Evolutionary conservation across 129 eudicot genomes (phyloP).

Genomic region (Lactuca saligna): DNA sequence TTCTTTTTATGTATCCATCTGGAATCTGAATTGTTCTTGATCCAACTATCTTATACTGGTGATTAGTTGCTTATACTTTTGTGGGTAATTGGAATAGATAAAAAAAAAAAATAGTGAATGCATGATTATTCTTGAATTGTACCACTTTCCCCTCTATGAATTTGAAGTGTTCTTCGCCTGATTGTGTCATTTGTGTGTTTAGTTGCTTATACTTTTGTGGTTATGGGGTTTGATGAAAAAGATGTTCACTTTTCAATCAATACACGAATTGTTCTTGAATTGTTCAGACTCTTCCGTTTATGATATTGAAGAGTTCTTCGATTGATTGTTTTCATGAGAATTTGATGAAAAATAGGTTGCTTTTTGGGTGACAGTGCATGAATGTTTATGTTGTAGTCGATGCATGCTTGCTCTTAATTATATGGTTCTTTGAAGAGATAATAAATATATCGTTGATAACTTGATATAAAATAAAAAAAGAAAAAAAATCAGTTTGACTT

Average conservation of each 20-base stretch:
- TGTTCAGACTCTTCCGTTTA: not conserved
- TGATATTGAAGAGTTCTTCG: too few relatives aligned
- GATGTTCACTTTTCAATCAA: slow-evolving; percentile 14
- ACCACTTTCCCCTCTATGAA: too few relatives aligned
- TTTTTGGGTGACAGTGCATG: too few relatives aligned
- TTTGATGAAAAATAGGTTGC: too few relatives aligned
- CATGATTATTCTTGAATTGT: not conserved
- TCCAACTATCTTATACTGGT: slow-evolving; percentile 5
- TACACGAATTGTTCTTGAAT: slow-evolving; percentile 12
- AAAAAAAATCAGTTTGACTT: not conserved
- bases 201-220: not conserved
- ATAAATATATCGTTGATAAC: too few relatives aligned
- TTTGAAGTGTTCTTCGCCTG: not conserved
- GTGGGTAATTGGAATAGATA: too few relatives aligned
- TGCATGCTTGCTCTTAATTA: too few relatives aligned
- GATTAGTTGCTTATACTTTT: not conserved
- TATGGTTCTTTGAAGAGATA: too few relatives aligned
- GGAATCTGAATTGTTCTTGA: not conserved
- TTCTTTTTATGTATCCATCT: not conserved
- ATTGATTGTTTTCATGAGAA: too few relatives aligned
- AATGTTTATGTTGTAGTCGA: too few relatives aligned
- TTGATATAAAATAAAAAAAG: too few relatives aligned
- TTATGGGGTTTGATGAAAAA: not conserved
- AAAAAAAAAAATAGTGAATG: not conserved
- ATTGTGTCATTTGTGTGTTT: not conserved